Evolutionary conservation across 176 grass and related monocot genomes (phyloP).

Genomic region (Calamus simplicifolius): DNA sequence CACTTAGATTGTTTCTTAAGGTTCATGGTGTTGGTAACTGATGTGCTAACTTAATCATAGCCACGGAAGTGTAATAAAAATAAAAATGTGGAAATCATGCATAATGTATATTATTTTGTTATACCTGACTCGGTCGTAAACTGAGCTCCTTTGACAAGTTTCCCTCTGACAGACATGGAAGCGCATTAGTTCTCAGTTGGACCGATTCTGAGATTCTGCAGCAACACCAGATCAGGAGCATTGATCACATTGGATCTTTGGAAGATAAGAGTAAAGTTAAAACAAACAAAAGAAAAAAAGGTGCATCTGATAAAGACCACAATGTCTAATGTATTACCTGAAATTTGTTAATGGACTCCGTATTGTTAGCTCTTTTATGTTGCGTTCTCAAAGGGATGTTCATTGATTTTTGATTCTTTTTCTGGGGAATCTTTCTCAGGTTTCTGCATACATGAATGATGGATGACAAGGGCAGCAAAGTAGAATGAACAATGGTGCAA

Average conservation of each 20-base stretch:
- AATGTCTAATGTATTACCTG: constrained; percentile 28
- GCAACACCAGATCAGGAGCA: not conserved
- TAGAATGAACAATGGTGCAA: constrained; percentile 39
- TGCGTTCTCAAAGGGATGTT: constrained; percentile 10
- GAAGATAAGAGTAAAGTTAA: not conserved
- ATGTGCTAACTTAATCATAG: constrained; percentile 35
- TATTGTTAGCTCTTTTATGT: constrained; percentile 4
- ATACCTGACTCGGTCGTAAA: not conserved
- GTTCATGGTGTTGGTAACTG: constrained; percentile 18
- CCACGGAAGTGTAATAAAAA: not conserved
- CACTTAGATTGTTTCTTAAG: constrained; percentile 5
- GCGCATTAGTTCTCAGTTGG: not conserved
- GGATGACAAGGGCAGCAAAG: constrained; percentile 42
- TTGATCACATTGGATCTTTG: not conserved
- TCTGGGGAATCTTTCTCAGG: constrained; percentile 29
- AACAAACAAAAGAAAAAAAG: too few relatives aligned
- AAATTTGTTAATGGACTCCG: not conserved
- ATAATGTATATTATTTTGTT: not conserved
- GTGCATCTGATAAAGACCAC: too few relatives aligned
- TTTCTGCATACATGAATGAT: constrained; percentile 40
- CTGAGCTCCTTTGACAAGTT: not conserved
- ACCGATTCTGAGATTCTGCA: not conserved
- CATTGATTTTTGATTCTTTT: constrained; percentile 26
- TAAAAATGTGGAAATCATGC: not conserved
- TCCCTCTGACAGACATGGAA: not conserved